These are phyloP conservation scores for Colletotrichum salicis DNA, from an alignment of 2,329 filamentous ascomycete genomes.

Conservation along the genomic window DNA sequence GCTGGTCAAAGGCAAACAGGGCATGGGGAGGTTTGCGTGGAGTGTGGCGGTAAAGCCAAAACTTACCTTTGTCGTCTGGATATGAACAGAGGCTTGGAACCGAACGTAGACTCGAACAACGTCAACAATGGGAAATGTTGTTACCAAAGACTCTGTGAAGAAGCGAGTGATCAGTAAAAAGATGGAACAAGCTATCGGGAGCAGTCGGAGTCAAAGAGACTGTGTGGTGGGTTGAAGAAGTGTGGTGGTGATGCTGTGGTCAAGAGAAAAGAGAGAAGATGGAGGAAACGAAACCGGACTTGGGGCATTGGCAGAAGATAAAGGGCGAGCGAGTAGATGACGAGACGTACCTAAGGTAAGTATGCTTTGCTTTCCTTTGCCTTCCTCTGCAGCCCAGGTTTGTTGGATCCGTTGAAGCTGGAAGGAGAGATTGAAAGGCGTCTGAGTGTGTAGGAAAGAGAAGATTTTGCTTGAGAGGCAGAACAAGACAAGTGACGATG, in stretches of 20 bases:
- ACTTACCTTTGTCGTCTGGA: conserved; percentile 31
- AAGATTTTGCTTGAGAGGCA: conserved; percentile 5
- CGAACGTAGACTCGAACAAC: conserved; percentile 23
- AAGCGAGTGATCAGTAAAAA: conserved; percentile 67
- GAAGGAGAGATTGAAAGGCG: conserved; percentile 3
- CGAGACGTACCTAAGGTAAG: conserved; percentile 26
- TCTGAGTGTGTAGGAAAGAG: conserved; percentile 7
- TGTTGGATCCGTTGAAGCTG: not conserved
- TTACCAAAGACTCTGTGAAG: conserved; percentile 64
- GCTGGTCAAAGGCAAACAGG: not conserved
- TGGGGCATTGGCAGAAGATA: conserved; percentile 38
- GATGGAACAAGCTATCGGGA: conserved; percentile 68
- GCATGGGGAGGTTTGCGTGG: not conserved
- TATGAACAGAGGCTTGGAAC: conserved; percentile 41
- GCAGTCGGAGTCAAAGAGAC: conserved; percentile 60
- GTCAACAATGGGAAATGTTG: conserved; percentile 54
- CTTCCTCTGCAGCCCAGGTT: not conserved
- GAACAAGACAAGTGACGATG: conserved; percentile 15
- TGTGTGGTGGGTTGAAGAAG: conserved; percentile 42
- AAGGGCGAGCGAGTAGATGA: conserved; percentile 36
- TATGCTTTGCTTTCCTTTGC: conserved; percentile 19
- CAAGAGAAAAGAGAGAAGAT: conserved; percentile 21
- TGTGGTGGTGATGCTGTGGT: conserved; percentile 58
- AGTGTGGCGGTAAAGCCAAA: not conserved
- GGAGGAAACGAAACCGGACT: conserved; percentile 43